Evolutionary conservation across 1,139 yeast species (phyloP), one percentile per base, ranked within the genome.

Genomic region (Meyerozyma athensensis): DNA sequence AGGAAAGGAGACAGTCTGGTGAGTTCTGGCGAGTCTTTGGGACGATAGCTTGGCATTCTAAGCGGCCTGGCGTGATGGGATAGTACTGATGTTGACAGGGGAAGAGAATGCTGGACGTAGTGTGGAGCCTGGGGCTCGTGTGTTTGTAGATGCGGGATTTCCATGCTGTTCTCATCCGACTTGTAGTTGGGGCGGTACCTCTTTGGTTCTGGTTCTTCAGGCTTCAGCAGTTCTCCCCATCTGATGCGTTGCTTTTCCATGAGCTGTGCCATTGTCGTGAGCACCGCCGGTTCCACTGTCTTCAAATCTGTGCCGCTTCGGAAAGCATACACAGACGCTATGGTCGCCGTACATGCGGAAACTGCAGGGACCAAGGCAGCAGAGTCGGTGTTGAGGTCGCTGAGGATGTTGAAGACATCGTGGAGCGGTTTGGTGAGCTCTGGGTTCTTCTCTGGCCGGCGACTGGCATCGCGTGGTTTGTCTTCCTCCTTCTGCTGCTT

Each of bases 401-500:
- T 18, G n/a, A 28, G 10, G 9, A 28, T 28, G 8, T 28, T 19
- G 20, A 28, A 28, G 13, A 28, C 20, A 17, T 28, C 32, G 6
- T 16, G 19, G 4, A 28, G 20, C 10, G 32, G 32, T n/a, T 16
- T 28, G 13, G 20, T 18, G 20, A 28, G 20, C 7, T 28, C 20
- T 5, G 32, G 32, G 14, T 28, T 18, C 20, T 28, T 28, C 5
- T 28, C 20, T 3, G 20, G 20, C 12, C 20, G 20, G n/a, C 20
- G 19, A 14, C 10, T 28, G 7, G 12, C n/a, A 17, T 28, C 32
- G 20, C 20, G 19, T 3, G 32, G 32, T n/a, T 28, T 18, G 19
- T 16, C 32, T n/a, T 28, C 32, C 12, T 28, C 32, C 20, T 28
- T 28, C 20, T 28, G 23, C 38, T 59, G 63, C 40, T 62, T 58